Base-by-base conservation (phyloP, 257 asterid species). In the Ballota nigra region DNA sequence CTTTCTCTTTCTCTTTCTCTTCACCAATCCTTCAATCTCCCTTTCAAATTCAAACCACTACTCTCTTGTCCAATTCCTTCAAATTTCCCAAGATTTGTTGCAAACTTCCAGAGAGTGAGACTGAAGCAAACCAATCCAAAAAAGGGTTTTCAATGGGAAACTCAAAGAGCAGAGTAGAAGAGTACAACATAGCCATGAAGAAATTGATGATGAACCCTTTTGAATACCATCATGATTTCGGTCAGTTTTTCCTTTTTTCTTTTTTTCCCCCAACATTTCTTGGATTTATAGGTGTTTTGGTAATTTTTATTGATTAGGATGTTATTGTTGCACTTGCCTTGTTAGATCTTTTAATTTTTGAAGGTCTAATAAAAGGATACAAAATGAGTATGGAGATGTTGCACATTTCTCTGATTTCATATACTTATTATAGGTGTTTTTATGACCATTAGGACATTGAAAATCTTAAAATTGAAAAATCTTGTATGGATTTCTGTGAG, bases 161-260 rank as follows among this genome's bases (percentile, higher is more conserved):
- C n/a, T n/a, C n/a, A n/a, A n/a, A n/a, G 12, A 80, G 29, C 71
- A 82, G 79, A 73, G 83, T 86, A 84, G 98, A 90, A 12, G 96
- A 87, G 8, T 92, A 90, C 66, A 90, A 92, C 81, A 67, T 53
- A 16, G 90, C 93, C 36, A 92, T 92, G 98, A 90, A 83, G 86
- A 83, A 78, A 34, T 85, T 92, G 89, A 92, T 90, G 98, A 90
- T 96, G 80, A 92, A 92, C 77, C 98, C 98, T 6, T 92, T 81
- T 58, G 97, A 89, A 62, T 92, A 92, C 76, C 96, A 92, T 75
- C 98, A 90, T 66, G 98, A 90, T 80, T 92, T 92, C 29, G 97
- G 98, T 90, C 38, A 45, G 83, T 70, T 63, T 75, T 7, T 29
- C 28, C 2, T 29, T 55, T 6, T 28, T 22, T 18, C 3, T 5